phyloP scores from a whole-genome alignment of 2,329 filamentous ascomycete genomes.

The Alternaria sp. region DNA sequence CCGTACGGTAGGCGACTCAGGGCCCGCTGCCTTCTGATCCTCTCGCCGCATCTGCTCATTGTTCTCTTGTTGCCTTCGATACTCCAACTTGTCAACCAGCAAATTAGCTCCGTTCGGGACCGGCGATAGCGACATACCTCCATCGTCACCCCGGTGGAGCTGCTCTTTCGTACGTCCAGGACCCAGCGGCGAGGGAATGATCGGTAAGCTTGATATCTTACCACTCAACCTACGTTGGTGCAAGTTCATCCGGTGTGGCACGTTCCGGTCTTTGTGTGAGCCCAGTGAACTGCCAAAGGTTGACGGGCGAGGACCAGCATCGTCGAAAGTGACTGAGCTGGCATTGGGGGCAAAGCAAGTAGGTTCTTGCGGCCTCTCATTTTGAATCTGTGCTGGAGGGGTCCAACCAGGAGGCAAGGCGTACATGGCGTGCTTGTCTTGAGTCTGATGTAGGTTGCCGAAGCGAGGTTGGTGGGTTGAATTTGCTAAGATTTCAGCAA shows the following conservation, averaged over 20 bases:
- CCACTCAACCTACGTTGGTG: conserved; percentile 5
- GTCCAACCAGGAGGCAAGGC: not conserved
- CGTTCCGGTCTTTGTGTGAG: not conserved
- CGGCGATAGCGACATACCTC: not conserved
- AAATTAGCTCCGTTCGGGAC: not conserved
- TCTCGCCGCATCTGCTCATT: not conserved
- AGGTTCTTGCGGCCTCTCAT: not conserved
- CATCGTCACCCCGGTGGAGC: not conserved
- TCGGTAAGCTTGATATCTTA: conserved; percentile 1
- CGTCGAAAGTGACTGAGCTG: not conserved
- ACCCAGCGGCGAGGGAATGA: conserved; percentile 3
- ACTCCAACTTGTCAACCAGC: not conserved
- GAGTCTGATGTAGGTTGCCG: not conserved
- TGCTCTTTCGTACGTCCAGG: not conserved
- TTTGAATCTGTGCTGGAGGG: not conserved
- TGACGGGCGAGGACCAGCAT: not conserved
- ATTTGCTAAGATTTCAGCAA: not conserved
- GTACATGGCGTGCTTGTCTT: not conserved
- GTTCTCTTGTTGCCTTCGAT: not conserved
- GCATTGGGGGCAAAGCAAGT: no score
- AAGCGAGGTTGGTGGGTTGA: not conserved
- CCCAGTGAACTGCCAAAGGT: not conserved
- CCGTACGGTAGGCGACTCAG: not conserved
- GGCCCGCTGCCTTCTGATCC: not conserved
- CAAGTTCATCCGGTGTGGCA: not conserved